Conservation (phyloP, 108 stramenopile species). For the Poteriospumella lacustris region DNA sequence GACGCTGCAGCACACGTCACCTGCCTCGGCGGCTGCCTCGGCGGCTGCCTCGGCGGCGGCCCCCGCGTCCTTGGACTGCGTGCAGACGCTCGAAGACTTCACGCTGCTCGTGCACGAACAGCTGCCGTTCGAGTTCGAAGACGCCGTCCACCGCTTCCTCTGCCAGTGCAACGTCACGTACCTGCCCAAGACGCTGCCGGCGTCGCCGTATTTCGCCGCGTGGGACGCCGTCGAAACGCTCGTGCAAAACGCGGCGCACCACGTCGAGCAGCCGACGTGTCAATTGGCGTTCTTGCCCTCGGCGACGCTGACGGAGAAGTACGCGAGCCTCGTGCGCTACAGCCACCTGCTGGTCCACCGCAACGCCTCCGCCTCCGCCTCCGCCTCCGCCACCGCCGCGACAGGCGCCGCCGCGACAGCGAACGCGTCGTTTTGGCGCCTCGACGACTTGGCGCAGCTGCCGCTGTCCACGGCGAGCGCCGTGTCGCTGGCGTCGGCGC, state of each 20-base stretch:
- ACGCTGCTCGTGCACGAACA: not conserved
- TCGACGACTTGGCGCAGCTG: too few species aligned
- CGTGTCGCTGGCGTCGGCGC: too few species aligned
- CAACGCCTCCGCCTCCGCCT: not conserved
- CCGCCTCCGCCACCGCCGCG: not conserved
- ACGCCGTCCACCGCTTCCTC: not conserved
- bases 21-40: too few species aligned
- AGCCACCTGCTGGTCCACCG: not conserved
- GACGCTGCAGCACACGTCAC: too few species aligned
- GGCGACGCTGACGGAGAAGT: not conserved
- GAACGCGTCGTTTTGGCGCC: too few species aligned
- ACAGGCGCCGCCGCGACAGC: not conserved
- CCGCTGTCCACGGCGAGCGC: too few species aligned
- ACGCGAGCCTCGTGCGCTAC: not conserved
- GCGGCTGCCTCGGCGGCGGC: not conserved
- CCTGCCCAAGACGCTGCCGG: not conserved
- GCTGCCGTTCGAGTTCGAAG: conserved; percentile 19
- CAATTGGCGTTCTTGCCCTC: not conserved
- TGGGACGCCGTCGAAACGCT: not conserved
- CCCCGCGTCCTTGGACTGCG: not conserved
- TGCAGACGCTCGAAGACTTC: not conserved
- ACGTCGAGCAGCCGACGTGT: not conserved
- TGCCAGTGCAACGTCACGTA: not conserved
- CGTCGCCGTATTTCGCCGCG: not conserved
- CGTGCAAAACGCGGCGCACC: not conserved